Base-by-base conservation (phyloP, 768 basidiomycete species). In the Mycena venus region DNA sequence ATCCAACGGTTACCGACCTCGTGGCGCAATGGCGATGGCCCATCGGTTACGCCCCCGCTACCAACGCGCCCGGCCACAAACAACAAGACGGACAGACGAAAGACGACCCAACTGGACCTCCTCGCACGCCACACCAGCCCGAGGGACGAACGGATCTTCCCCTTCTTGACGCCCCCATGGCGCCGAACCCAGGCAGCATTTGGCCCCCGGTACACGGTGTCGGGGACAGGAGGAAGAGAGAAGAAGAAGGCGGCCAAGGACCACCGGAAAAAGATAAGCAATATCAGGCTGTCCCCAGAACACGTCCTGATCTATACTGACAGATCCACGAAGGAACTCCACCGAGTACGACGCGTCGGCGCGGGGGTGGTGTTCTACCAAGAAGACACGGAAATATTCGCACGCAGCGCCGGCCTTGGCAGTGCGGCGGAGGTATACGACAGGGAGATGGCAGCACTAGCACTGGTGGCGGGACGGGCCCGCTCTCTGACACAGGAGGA, bases 131-230 rank as follows among this genome's bases (percentile, higher is more conserved):
- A 42, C 27, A 77, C 79, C 27, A 66, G 63, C 60, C 70, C 70
- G 12, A 56, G 51, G 1, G 70, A 77, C 51, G 78, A 82, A 62
- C 34, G 70, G 0, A 78, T 80, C 8, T 64, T 76, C 56, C 80
- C 81, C 0, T 80, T 58, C 60, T 76, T 82, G 14, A 47, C 65
- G 0, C 70, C 78, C 9, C 80, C 79, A 2, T 82, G 78, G 82
- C 64, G 77, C 29, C 53, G 68, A 23, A 62, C 72, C 15, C 34
- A 44, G 9, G 55, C 66, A 0, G 38, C 47, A 21, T 79, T 70
- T 47, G 9, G 8, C 19, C 23, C 10, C 1, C 32, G 34, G 3
- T 59, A 59, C 23, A 15, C 21, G 5, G 31, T 59, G 3, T 6
- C 58, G 14, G 23, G n/a, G n/a, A 47, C 19, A 6, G 6, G n/a